Percentiles rank a stretch among this genome's conserved stretches.
Evolutionary conservation across 352 stramenopile genomes (phyloP).

Genomic region (Globisporangium sylvaticum): DNA sequence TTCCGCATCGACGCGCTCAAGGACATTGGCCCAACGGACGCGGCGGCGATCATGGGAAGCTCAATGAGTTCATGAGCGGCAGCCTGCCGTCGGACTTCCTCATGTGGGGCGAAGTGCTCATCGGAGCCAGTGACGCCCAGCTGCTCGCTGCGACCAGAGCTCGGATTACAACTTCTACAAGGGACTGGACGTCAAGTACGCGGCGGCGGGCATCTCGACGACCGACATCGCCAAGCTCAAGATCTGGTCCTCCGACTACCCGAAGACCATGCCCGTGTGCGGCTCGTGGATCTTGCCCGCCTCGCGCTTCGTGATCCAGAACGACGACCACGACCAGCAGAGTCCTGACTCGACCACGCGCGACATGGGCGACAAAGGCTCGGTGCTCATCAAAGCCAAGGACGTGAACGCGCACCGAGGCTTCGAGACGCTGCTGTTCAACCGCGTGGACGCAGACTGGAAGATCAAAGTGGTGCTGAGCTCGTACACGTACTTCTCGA

Average conservation of each 20-base stretch:
- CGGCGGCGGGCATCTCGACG: slow-evolving; percentile 37
- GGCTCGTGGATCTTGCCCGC: slow-evolving; percentile 60
- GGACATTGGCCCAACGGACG: slow-evolving; percentile 53
- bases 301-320: slow-evolving; percentile 67
- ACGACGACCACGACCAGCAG: slow-evolving; percentile 77
- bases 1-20: slow-evolving; percentile 67
- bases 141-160: slow-evolving; percentile 52
- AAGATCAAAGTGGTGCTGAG: slow-evolving; percentile 67
- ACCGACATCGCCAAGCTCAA: slow-evolving; percentile 68
- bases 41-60: slow-evolving; percentile 38
- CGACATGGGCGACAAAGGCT: slow-evolving; percentile 53
- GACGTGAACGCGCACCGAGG: slow-evolving; percentile 42
- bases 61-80: slow-evolving; percentile 39
- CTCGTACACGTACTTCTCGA: slow-evolving; percentile 53
- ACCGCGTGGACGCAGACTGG: slow-evolving; percentile 50
- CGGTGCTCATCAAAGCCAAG: slow-evolving; percentile 49
- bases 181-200: slow-evolving; percentile 41
- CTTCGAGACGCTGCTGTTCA: slow-evolving; percentile 65
- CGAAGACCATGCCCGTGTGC: slow-evolving; percentile 46
- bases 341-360: slow-evolving; percentile 39
- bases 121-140: slow-evolving; percentile 26
- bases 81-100: slow-evolving; percentile 57
- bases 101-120: slow-evolving; percentile 50
- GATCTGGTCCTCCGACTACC: slow-evolving; percentile 76
- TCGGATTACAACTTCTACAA: slow-evolving; percentile 66